Evolutionary conservation across 139 green algal genomes (phyloP).

Genomic region (Desmodesmus armatus): DNA sequence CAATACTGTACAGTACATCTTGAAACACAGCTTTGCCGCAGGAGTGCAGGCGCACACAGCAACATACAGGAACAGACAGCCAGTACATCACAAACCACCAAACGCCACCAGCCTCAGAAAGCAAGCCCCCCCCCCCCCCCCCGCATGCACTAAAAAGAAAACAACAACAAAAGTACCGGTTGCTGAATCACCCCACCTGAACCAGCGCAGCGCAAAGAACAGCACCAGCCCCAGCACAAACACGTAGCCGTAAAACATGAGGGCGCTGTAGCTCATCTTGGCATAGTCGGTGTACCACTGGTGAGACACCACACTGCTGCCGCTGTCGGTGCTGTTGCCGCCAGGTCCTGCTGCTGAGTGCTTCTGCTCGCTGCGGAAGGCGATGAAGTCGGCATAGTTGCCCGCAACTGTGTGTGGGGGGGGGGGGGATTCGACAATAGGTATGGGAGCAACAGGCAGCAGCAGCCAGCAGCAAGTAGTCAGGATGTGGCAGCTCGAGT

Average conservation of each 20-base stretch:
- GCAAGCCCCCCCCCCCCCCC: no score
- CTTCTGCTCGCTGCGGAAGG: constrained; percentile 48
- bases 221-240: constrained; percentile 67
- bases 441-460: neutral
- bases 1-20: no score
- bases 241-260: constrained; percentile 90
- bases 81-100: no score
- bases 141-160: no score
- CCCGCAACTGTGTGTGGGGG: constrained; percentile 76
- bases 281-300: constrained; percentile 72
- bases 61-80: no score
- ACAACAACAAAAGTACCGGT: no score
- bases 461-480: no score
- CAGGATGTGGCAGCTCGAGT: constrained; percentile 64
- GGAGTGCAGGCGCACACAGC: no score
- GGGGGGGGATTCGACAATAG: no score
- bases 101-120: no score
- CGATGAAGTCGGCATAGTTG: constrained; percentile 80
- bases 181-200: constrained; percentile 32
- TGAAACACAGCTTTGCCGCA: no score
- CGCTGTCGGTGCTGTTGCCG: neutral
- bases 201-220: constrained; percentile 65
- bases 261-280: constrained; percentile 62
- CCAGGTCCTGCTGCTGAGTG: neutral
- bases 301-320: constrained; percentile 53